phyloP scores from a whole-genome alignment of 1,139 yeast genomes.

The Meyerozyma guilliermondii region DNA sequence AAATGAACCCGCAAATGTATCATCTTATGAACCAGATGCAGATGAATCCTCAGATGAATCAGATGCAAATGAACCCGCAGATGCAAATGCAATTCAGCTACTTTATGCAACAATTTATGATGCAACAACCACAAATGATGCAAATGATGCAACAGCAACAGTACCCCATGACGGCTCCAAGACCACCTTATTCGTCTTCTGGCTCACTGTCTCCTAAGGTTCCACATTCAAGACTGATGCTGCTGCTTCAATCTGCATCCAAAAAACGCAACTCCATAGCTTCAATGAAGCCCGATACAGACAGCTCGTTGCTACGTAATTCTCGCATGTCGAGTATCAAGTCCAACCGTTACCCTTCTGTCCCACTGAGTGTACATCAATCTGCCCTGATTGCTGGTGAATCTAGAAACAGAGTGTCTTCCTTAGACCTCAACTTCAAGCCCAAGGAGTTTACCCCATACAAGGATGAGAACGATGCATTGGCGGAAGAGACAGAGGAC shows the following conservation, averaged over 20 bases:
- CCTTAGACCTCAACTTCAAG: conserved; percentile 24
- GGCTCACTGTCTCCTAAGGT: conserved; percentile 1
- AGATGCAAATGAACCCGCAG: conserved; percentile 6
- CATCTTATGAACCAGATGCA: conserved; percentile 5
- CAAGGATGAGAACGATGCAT: conserved; percentile 8
- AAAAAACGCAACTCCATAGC: not conserved
- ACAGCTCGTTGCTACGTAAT: conserved; percentile 21
- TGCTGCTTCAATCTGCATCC: not conserved
- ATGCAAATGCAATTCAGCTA: conserved; percentile 4
- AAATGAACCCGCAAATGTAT: not conserved
- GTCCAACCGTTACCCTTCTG: conserved; percentile 35
- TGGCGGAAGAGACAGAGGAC: conserved; percentile 3
- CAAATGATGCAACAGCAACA: conserved; percentile 4
- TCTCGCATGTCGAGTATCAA: conserved; percentile 31
- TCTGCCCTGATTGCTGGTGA: conserved; percentile 4
- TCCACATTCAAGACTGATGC: conserved; percentile 4
- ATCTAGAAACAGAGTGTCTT: conserved; percentile 14
- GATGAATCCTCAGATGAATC: conserved; percentile 9
- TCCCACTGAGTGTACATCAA: conserved; percentile 19
- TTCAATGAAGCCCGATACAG: conserved; percentile 6
- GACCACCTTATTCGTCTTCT: too few species aligned
- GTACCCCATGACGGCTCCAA: not conserved
- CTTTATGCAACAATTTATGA: conserved; percentile 8
- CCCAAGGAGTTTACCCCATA: conserved; percentile 13
- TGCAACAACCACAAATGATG: conserved; percentile 6